Evolutionary conservation across 139 green algal species (phyloP), one percentile per base, ranked within the genome.

Genomic region (Chlamydomonas incerta): DNA sequence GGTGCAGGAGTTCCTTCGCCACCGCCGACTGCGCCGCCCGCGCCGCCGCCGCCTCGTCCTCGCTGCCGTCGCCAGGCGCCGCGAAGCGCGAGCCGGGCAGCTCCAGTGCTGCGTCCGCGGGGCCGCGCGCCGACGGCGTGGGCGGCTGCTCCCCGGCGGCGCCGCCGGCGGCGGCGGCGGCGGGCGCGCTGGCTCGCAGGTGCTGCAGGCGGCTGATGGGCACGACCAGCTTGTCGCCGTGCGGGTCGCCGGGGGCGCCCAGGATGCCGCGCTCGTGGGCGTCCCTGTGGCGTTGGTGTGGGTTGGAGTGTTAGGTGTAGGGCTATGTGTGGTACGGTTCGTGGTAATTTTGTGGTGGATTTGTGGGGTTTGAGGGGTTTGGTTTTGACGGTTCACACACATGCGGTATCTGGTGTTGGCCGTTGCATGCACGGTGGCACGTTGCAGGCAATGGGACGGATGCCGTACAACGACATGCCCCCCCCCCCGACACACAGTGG

Each of bases 201-300:
- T 65, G 29, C 18, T 68, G 33, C 5, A 77, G 31, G 24, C 80
- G 68, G 17, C 50, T 71, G 15, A 52, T 35, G 15, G 79, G 66
- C 26, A 86, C 80, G 15, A 86, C 67, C 13, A 86, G 68, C 34
- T 86, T 37, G 17, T 86, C 80, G 37, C 80, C 80, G 67, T 86
- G 47, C 26, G 80, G 80, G 52, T 86, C 80, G 37, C 52, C 35
- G 17, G 68, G 28, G 29, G 41, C 55, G 1, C 37, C 35, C 3
- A 80, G 14, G 80, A 86, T 72, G 67, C 80, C 80, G 20, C 80
- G 67, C 24, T 79, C 80, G 28, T 69, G 80, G 1, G 80, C 80
- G 50, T 86, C 80, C 55, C 80, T 86, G 68, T 10, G 34, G n/a
- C 2, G 34, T 2, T 23, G 67, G 65, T 50, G 41, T 50, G 41